A percentile compares a stretch with the other conserved stretches of the same genome.
Evolutionary conservation across 805 yeast genomes (phyloP).

Genomic region (Ogataea zsoltii): DNA sequence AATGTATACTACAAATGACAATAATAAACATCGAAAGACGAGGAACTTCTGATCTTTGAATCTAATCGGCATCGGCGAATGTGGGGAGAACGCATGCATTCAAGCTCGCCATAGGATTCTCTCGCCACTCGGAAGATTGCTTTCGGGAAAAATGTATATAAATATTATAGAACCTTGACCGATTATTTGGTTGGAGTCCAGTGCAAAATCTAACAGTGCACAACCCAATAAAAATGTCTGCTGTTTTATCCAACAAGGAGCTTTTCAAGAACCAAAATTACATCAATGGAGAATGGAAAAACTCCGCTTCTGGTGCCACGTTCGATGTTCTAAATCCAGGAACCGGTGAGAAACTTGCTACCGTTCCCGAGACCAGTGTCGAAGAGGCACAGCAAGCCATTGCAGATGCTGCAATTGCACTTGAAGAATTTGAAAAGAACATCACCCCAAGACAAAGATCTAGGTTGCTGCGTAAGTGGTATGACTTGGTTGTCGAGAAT

Average conservation of each 20-base stretch:
- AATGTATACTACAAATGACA: too few species aligned
- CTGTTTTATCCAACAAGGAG: background rate
- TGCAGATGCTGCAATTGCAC: slow-evolving; percentile 50
- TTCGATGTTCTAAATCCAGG: slow-evolving; percentile 58
- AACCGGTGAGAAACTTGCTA: slow-evolving; percentile 49
- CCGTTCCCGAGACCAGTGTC: slow-evolving; percentile 49
- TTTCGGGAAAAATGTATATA: too few species aligned
- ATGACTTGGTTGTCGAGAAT: slow-evolving; percentile 45
- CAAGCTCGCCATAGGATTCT: too few species aligned
- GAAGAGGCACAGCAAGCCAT: slow-evolving; percentile 57
- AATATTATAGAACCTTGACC: too few species aligned
- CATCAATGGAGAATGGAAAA: slow-evolving; percentile 78
- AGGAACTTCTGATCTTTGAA: too few species aligned
- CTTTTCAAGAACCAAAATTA: slow-evolving; percentile 7
- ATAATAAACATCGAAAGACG: too few species aligned
- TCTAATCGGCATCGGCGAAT: too few species aligned
- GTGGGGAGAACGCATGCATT: too few species aligned
- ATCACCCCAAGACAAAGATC: slow-evolving; percentile 47
- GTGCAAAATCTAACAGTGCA: too few species aligned
- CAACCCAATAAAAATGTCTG: slow-evolving; percentile 3
- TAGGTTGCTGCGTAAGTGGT: slow-evolving; percentile 47
- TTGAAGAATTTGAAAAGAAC: slow-evolving; percentile 42
- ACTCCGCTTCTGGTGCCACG: slow-evolving; percentile 47
- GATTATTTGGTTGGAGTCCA: too few species aligned
- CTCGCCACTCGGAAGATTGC: too few species aligned